These are phyloP conservation scores for Botrytis porri DNA, from an alignment of 2,329 filamentous ascomycete species.

Conservation along the genomic window DNA sequence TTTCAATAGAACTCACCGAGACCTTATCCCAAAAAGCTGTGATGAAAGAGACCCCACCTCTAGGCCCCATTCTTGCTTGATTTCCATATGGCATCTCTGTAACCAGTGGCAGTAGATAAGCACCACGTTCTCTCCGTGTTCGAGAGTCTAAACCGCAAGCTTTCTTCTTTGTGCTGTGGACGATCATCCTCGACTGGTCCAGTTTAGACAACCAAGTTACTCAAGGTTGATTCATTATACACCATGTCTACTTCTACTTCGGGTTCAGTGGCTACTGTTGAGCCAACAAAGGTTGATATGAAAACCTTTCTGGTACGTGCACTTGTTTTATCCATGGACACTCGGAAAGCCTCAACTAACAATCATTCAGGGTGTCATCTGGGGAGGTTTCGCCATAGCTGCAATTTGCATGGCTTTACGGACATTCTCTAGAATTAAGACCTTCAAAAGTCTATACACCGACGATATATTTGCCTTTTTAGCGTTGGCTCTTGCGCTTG, in stretches of 20 bases:
- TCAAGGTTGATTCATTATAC: background rate
- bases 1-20: background rate
- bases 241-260: background rate
- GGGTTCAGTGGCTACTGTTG: background rate
- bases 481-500: background rate
- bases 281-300: constrained; percentile 9
- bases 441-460: background rate
- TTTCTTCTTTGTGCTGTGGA: background rate
- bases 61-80: background rate
- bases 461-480: background rate
- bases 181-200: background rate
- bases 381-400: background rate
- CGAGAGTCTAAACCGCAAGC: background rate
- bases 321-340: background rate
- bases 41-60: background rate
- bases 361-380: background rate
- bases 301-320: constrained; percentile 1
- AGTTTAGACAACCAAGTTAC: background rate
- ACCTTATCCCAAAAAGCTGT: background rate
- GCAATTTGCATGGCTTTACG: background rate
- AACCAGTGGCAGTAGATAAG: constrained; percentile 1
- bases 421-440: constrained; percentile 6
- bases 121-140: background rate
- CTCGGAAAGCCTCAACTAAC: background rate
- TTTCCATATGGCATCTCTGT: background rate